These are phyloP conservation scores for Fusarium longipes DNA, from an alignment of 2,329 filamentous ascomycete genomes.

Conservation along the genomic window DNA sequence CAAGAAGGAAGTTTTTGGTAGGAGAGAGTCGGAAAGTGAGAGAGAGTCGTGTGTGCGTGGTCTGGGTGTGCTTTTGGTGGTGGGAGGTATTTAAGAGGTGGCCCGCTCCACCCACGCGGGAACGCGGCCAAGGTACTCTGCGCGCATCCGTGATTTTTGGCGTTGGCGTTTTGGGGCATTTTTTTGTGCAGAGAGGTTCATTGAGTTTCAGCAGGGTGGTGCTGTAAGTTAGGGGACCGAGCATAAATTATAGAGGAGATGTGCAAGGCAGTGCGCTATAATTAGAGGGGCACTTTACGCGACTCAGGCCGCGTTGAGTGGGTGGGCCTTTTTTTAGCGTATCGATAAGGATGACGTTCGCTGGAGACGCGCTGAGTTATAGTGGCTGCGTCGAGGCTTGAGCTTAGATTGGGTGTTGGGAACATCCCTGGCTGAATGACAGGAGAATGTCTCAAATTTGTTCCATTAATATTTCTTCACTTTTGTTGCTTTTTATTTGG, in stretches of 20 bases:
- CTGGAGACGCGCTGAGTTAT: slow-evolving; percentile 36
- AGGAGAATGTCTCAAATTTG: slow-evolving; percentile 12
- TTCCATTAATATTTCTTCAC: not conserved
- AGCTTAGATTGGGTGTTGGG: slow-evolving; percentile 2
- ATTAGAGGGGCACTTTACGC: slow-evolving; percentile 37
- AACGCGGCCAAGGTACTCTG: slow-evolving; percentile 15
- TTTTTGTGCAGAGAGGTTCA: slow-evolving; percentile 28
- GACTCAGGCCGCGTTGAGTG: slow-evolving; percentile 34
- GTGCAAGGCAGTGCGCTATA: slow-evolving; percentile 1
- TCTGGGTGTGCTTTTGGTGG: slow-evolving; percentile 27
- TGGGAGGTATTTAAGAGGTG: slow-evolving; percentile 43
- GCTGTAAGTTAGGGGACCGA: slow-evolving; percentile 5
- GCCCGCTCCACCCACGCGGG: slow-evolving; percentile 29
- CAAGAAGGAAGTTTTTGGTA: not conserved
- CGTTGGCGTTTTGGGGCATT: slow-evolving; percentile 27
- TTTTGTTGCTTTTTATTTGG: not conserved
- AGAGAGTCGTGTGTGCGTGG: slow-evolving; percentile 29
- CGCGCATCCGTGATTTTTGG: slow-evolving; percentile 33
- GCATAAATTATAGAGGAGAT: slow-evolving; percentile 10
- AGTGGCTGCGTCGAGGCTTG: slow-evolving; percentile 22
- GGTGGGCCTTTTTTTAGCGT: slow-evolving; percentile 3
- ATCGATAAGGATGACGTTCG: slow-evolving; percentile 36
- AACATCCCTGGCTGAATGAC: slow-evolving; percentile 26
- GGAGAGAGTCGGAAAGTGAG: slow-evolving; percentile 11
- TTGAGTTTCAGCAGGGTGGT: slow-evolving; percentile 9